phyloP scores from a whole-genome alignment of 2,329 filamentous ascomycete species.

The Pseudocercospora pini-densiflorae region DNA sequence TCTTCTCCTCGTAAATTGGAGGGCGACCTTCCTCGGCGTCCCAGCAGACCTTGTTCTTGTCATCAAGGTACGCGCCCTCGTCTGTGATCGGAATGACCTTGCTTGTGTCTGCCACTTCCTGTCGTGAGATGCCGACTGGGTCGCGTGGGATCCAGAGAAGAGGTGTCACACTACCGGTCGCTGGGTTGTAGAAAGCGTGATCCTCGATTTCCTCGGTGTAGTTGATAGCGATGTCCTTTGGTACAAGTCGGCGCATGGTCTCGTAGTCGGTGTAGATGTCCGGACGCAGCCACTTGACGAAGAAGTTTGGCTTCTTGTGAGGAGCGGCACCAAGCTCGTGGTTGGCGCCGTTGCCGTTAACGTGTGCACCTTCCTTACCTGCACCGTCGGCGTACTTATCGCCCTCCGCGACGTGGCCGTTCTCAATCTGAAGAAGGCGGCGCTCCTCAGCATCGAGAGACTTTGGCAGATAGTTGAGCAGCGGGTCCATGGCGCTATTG shows the following conservation, averaged over 20 bases:
- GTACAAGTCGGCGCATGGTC: conserved; percentile 71
- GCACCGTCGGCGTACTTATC: conserved; percentile 34
- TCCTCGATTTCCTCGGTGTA: conserved; percentile 67
- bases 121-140: conserved; percentile 71
- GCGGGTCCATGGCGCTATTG: conserved; percentile 72
- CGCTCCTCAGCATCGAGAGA: conserved; percentile 44
- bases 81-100: conserved; percentile 80
- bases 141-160: conserved; percentile 87
- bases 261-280: conserved; percentile 76
- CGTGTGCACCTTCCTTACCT: conserved; percentile 32
- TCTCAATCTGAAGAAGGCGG: conserved; percentile 41
- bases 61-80: conserved; percentile 71
- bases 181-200: conserved; percentile 75
- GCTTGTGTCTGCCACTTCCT: conserved; percentile 75
- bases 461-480: conserved; percentile 75
- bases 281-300: conserved; percentile 75
- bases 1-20: conserved; percentile 63
- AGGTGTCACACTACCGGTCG: conserved; percentile 65
- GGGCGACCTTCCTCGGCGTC: conserved; percentile 60
- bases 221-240: conserved; percentile 59
- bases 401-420: conserved; percentile 28
- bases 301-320: conserved; percentile 60
- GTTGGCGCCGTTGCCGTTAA: conserved; percentile 23
- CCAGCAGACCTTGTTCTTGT: conserved; percentile 70
- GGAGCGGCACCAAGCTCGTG: conserved; percentile 39